Conservation (phyloP, 176 grass and related monocot genomes). For the Oryza coarctata region DNA sequence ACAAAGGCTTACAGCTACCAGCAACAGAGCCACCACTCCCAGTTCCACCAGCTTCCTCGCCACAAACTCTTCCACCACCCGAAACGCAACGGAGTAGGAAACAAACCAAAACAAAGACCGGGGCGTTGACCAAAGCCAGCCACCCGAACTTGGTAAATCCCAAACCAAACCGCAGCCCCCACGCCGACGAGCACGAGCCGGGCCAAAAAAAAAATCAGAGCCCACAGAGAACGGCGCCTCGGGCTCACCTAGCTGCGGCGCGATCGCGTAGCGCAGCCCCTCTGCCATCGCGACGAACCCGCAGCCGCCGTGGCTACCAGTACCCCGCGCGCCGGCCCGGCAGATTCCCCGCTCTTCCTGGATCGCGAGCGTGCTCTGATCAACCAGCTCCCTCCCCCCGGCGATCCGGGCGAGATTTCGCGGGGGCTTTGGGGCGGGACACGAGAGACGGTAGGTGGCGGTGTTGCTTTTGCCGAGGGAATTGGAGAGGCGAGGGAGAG, state of each 20-base stretch:
- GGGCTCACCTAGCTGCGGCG: constrained; percentile 71
- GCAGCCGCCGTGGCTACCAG: background rate
- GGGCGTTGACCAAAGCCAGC: constrained; percentile 37
- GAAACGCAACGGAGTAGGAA: background rate
- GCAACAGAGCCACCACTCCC: background rate
- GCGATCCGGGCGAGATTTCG: background rate
- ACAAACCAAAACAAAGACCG: constrained; percentile 37
- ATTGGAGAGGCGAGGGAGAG: background rate
- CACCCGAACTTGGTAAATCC: background rate
- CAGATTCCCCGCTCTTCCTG: background rate
- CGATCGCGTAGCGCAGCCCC: constrained; percentile 62
- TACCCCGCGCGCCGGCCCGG: background rate
- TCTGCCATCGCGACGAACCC: constrained; percentile 50
- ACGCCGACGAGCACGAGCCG: background rate
- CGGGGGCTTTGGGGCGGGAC: constrained; percentile 23
- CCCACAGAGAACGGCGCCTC: background rate
- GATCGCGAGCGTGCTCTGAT: background rate
- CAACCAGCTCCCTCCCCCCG: background rate
- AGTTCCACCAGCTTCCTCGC: background rate
- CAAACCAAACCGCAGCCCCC: background rate
- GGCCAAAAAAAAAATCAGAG: background rate
- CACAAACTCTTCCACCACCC: background rate
- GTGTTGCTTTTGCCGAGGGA: background rate
- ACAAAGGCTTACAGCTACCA: background rate
- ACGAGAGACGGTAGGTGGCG: background rate